Conservation (phyloP, 2,329 filamentous ascomycete species). For the Arthroderma sp. region DNA sequence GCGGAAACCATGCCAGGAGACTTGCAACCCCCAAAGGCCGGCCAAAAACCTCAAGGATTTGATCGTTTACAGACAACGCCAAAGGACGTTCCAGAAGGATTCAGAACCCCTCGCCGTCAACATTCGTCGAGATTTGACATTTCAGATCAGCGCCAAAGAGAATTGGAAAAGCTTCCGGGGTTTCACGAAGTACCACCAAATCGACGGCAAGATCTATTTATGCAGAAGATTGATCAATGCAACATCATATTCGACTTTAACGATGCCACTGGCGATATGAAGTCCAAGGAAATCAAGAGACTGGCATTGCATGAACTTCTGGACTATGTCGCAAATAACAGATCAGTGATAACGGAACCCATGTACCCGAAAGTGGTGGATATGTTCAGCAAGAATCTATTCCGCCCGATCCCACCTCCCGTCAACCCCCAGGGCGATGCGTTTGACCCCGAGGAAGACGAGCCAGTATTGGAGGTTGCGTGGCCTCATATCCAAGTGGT, state of each 20-base stretch:
- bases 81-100: conserved; percentile 89
- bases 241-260: conserved; percentile 99
- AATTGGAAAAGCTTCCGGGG: conserved; percentile 90
- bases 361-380: conserved; percentile 98
- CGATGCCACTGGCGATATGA: conserved; percentile 95
- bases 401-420: conserved; percentile 89
- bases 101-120: conserved; percentile 89
- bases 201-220: conserved; percentile 88
- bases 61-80: conserved; percentile 85
- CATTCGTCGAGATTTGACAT: conserved; percentile 97
- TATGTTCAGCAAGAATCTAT: conserved; percentile 98
- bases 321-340: conserved; percentile 96
- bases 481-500: conserved; percentile 99
- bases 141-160: conserved; percentile 73
- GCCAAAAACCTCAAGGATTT: conserved; percentile 77
- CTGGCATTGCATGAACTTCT: conserved; percentile 88
- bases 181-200: conserved; percentile 97
- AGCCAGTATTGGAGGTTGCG: conserved; percentile 92
- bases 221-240: conserved; percentile 99
- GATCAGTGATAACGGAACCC: conserved; percentile 93
- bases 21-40: conserved; percentile 82
- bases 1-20: conserved; percentile 98
- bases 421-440: conserved; percentile 97
- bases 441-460: conserved; percentile 96
- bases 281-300: conserved; percentile 98